Evolutionary conservation across 305 asterid species (phyloP).

Genomic region (Andrographis paniculata): DNA sequence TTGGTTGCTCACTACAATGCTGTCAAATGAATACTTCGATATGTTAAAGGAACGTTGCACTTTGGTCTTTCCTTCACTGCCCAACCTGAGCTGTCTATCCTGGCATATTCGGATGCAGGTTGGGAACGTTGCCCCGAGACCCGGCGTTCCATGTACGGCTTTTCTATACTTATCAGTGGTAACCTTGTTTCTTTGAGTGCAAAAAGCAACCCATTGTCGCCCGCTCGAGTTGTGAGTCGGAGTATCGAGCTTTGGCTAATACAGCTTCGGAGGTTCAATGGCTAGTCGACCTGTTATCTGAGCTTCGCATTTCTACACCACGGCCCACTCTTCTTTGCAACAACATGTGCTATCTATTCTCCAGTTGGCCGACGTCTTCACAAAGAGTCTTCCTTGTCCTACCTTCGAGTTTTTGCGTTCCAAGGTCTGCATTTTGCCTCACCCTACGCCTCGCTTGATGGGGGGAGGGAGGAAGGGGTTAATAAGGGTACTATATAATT

Average conservation of each 20-base stretch:
- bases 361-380: neutral
- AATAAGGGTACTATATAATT: too few relatives aligned
- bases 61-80: neutral
- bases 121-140: neutral
- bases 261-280: neutral
- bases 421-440: neutral
- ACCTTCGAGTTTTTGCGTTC: neutral
- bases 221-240: neutral
- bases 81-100: neutral
- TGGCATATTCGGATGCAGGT: neutral
- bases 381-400: neutral
- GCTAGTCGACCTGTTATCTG: neutral
- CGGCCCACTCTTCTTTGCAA: neutral
- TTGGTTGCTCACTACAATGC: neutral
- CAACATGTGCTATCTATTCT: neutral
- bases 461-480: too few relatives aligned
- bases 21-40: neutral
- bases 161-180: neutral
- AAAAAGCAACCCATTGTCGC: neutral
- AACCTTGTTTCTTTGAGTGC: neutral
- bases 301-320: neutral
- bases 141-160: neutral
- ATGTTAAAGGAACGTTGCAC: neutral
- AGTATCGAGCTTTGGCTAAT: neutral
- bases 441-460: neutral